Evolutionary conservation across 495 filamentous ascomycete species (phyloP), one percentile per base, ranked within the genome.

Genomic region (Penicillium daleae): DNA sequence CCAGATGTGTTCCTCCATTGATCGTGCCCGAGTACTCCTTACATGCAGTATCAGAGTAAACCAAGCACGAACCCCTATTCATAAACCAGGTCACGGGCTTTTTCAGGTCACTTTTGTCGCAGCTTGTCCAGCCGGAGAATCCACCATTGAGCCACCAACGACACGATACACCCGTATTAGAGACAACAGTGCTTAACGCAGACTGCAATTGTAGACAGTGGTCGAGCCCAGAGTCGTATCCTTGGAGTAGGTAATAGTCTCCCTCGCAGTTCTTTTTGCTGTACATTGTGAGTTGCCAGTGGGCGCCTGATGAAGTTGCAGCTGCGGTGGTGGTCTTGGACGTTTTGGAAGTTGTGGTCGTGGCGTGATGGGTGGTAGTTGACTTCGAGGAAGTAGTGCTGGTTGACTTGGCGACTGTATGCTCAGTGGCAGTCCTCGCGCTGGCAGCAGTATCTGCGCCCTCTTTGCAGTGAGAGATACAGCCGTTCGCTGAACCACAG

Each of bases 221-320:
- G 13, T 40, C 17, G 17, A 22, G 0, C 10, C 46, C 17, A 15
- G 53, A 27, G 51, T 40, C 56, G 40, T 63, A 53, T 0, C 63
- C 63, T 56, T 63, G 24, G 0, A 69, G 12, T 0, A 33, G 6
- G 40, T 63, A 44, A 21, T 68, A 68, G 22, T 60, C 59, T 0
- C 59, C 63, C 6, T 24, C n/a, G 56, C 66, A 69, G 4, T 46
- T 12, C 1, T 9, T 17, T 1, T 37, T 31, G 5, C 17, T 29
- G 33, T 59, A 69, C 35, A 66, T 55, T 19, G 29, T 10, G 19
- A 69, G 31, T 4, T 46, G 15, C 57, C 60, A 69, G 4, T 57
- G 33, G 10, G 49, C 1, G 15, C 8, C 10, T 6, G 42, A 12
- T 2, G 39, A 12, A 10, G 31, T 48, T 9, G 27, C 32, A 4